Percentiles rank a stretch among this genome's conserved stretches.
Conservation (phyloP, 441 rosid genomes). For the Croton setiger region DNA sequence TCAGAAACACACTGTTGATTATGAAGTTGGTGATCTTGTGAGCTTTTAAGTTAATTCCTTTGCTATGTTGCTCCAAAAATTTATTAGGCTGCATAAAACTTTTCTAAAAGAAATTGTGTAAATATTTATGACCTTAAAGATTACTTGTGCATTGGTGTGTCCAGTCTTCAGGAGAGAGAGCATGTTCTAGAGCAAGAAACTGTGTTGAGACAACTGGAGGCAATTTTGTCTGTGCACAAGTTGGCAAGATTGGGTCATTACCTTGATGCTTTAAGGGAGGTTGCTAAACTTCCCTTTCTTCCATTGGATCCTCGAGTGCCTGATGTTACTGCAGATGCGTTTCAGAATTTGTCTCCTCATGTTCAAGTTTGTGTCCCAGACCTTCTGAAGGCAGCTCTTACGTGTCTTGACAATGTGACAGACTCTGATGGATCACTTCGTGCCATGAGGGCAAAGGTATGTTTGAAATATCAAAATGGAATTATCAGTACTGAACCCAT, state of each 20-base stretch:
- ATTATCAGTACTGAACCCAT: too few species aligned
- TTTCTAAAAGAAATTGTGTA: background rate
- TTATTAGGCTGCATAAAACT: background rate
- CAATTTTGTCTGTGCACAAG: slow-evolving; percentile 71
- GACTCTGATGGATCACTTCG: slow-evolving; percentile 91
- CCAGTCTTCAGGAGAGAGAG: slow-evolving; percentile 80
- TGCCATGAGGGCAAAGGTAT: slow-evolving; percentile 89
- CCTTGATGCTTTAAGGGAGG: slow-evolving; percentile 84
- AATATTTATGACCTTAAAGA: background rate
- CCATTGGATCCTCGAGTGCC: slow-evolving; percentile 82
- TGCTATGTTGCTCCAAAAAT: background rate
- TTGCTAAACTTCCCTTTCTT: slow-evolving; percentile 84
- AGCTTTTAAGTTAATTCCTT: background rate
- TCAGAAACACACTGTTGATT: too few species aligned
- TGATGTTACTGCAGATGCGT: slow-evolving; percentile 42
- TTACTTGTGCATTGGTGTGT: slow-evolving; percentile 15
- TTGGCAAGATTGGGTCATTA: slow-evolving; percentile 58
- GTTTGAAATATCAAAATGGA: too few species aligned
- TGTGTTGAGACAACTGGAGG: slow-evolving; percentile 92
- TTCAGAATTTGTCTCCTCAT: slow-evolving; percentile 71
- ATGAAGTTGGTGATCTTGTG: background rate
- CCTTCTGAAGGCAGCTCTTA: slow-evolving; percentile 72
- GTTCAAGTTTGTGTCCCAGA: slow-evolving; percentile 90
- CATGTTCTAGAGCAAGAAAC: slow-evolving; percentile 85
- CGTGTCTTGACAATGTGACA: slow-evolving; percentile 77